Evolutionary conservation across 169 alveolate genomes (phyloP), one percentile per base, ranked within the genome.

Genomic region (Plasmodium ovale): DNA sequence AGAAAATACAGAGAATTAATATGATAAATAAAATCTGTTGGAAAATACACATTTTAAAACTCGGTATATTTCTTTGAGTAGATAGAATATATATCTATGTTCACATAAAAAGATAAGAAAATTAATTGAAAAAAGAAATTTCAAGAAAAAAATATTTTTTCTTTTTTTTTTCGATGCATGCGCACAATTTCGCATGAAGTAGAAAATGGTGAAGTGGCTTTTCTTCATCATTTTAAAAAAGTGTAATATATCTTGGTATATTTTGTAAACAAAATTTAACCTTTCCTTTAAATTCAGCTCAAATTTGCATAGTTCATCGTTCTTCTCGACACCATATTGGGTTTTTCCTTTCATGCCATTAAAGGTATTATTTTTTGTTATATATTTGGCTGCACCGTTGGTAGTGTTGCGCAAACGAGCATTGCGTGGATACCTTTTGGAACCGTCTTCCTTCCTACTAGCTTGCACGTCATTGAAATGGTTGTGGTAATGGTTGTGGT

Each of bases 101-200:
- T 82, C 90, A 82, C 68, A 82, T 58, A 82, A 65, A 44, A 82
- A 65, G 21, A 42, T 53, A 70, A 39, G 69, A 59, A 82, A 82
- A 65, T 82, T 3, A 9, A 58, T 25, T 16, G 90, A 82, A 82
- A 82, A 82, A 51, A 82, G 64, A 16, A 51, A 82, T 21, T 64
- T 82, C 58, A 82, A 82, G 65, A 82, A 82, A 44, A 27, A 58
- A 2, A 33, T 82, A 9, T 59, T 29, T 67, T 82, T 65, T 39
- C 54, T 37, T 47, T 23, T 59, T 65, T 70, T 82, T 65, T 35
- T 77, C 39, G 74, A 67, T 54, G 16, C 3, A 23, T 4, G 16
- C 12, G 51, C 21, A 14, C 19, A 27, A 19, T 35, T 37, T 67
- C 35, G 47, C 39, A 59, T 4, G 23, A 59, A 9, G 14, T 82